Evolutionary conservation across 495 filamentous ascomycete species (phyloP), one percentile per base, ranked within the genome.

Genomic region (Tuber indicum): DNA sequence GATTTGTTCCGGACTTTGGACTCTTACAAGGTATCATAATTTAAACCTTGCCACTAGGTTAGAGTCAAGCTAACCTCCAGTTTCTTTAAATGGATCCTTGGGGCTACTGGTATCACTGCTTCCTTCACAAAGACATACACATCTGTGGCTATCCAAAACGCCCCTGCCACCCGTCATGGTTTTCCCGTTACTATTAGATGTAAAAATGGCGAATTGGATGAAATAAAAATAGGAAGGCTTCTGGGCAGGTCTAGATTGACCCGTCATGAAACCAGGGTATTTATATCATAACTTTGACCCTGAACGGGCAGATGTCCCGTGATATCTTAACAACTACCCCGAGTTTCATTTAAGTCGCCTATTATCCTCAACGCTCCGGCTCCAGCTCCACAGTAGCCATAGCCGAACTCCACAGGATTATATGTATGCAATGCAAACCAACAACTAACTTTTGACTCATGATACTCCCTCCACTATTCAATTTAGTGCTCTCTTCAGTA

Each of bases 131-230:
- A 85, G 75, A 92, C 90, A 43, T 97, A 96, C 84, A 88, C 88
- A 9, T 85, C 87, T 0, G 85, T 82, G 3, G 87, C 90, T 58
- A 91, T 97, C 76, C 87, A 91, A 75, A 84, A 84, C 17, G 90
- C 91, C 5, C 86, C 97, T n/a, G 85, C 87, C 47, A 79, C 82
- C 12, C 89, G 88, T 46, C 91, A 91, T 77, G 92, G 92, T 26
- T 87, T 88, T 23, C 85, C 86, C 3, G 92, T 93, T 14, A 90
- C 90, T 21, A 86, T 97, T 10, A 89, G 90, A 70, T 97, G 94
- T 84, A 83, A 84, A 17, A 86, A 86, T 36, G 83, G 86, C 14
- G 84, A 86, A 42, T 84, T 97, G 42, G 91, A 94, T 80, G 91
- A 96, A 85, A 89, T 32, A 32, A 32, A 32, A 32, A 32, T 32